Evolutionary conservation across 257 asterid species (phyloP).

Genomic region (Lithospermum erythrorhizon): DNA sequence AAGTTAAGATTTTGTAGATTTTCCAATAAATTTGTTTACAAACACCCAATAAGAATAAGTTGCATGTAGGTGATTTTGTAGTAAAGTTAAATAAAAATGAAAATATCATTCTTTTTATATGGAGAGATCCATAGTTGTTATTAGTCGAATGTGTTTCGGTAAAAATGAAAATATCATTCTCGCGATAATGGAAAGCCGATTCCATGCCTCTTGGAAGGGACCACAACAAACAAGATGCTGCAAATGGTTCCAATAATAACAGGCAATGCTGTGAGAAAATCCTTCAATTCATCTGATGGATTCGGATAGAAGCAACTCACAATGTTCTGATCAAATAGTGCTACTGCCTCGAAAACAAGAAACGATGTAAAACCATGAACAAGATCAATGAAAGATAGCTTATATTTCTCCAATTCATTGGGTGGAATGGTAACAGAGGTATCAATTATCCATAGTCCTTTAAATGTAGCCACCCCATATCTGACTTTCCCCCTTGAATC

Average conservation of each 20-base stretch:
- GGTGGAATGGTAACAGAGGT: constrained; percentile 25
- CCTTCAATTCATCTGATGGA: constrained; percentile 46
- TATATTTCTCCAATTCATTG: constrained; percentile 32
- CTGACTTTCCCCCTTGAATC: constrained; percentile 70
- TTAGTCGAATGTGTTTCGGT: too few relatives aligned
- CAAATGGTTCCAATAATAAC: constrained; percentile 54
- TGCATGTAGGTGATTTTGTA: too few relatives aligned
- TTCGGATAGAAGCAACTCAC: constrained; percentile 49
- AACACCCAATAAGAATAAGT: too few relatives aligned
- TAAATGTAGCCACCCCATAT: constrained; percentile 65
- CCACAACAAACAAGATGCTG: constrained; percentile 41
- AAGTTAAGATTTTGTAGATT: too few relatives aligned
- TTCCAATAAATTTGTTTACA: too few relatives aligned
- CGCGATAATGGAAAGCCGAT: constrained; percentile 80
- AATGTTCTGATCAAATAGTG: constrained; percentile 65
- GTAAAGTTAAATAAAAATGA: background rate
- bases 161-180: background rate
- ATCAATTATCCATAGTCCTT: constrained; percentile 58
- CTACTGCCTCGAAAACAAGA: constrained; percentile 53
- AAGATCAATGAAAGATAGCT: constrained; percentile 41
- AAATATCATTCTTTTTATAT: background rate
- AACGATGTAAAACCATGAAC: constrained; percentile 55
- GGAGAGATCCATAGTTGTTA: too few relatives aligned
- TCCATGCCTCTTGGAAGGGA: constrained; percentile 71
- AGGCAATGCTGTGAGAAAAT: constrained; percentile 47